These are phyloP conservation scores for Cercospora brassicicola DNA, from an alignment of 2,329 filamentous ascomycete species.

Conservation along the genomic window DNA sequence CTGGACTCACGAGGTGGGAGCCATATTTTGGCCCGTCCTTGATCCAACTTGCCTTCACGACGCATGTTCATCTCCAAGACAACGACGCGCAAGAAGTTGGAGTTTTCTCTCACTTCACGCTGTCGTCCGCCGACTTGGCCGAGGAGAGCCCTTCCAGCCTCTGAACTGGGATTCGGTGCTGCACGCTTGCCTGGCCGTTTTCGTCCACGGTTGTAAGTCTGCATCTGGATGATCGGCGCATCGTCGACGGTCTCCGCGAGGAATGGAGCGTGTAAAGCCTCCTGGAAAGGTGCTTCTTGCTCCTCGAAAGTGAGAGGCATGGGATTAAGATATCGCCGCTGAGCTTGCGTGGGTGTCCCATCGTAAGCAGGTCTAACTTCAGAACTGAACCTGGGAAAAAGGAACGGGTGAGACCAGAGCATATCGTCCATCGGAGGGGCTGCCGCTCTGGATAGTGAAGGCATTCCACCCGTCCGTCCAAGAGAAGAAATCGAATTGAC, in stretches of 20 bases:
- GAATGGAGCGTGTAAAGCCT: constrained; percentile 40
- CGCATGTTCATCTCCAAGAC: constrained; percentile 70
- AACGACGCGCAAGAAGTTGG: constrained; percentile 63
- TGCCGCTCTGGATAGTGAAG: constrained; percentile 18
- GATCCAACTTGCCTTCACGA: constrained; percentile 61
- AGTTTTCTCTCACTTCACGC: constrained; percentile 64
- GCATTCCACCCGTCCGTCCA: constrained; percentile 37
- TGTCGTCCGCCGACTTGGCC: constrained; percentile 48
- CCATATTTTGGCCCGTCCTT: constrained; percentile 60
- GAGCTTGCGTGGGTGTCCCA: constrained; percentile 55
- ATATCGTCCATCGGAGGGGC: constrained; percentile 51
- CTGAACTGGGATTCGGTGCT: constrained; percentile 45
- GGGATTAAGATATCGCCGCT: constrained; percentile 63
- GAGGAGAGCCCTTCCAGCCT: constrained; percentile 46
- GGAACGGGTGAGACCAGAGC: constrained; percentile 59
- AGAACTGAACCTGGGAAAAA: constrained; percentile 59
- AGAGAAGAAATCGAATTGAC: constrained; percentile 61
- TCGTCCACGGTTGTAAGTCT: constrained; percentile 53
- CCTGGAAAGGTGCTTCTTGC: constrained; percentile 41
- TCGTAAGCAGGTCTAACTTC: constrained; percentile 60
- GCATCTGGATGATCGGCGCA: constrained; percentile 62
- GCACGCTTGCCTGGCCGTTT: constrained; percentile 37
- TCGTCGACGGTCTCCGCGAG: constrained; percentile 39
- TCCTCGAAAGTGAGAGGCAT: constrained; percentile 45
- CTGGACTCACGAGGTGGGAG: constrained; percentile 55